Evolutionary conservation across 768 basidiomycete genomes (phyloP).

Genomic region (Lactarius sanguifluus): DNA sequence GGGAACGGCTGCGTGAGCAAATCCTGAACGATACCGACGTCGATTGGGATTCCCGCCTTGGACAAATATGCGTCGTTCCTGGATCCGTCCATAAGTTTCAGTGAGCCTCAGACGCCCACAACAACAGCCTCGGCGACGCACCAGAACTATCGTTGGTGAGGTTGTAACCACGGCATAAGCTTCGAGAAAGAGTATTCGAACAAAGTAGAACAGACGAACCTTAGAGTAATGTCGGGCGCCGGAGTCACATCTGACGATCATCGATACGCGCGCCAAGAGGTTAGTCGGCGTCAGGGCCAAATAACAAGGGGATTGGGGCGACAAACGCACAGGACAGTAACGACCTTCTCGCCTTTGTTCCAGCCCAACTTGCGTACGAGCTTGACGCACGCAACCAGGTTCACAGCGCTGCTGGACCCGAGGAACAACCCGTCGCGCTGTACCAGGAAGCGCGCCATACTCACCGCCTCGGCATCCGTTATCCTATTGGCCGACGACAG

Average conservation of each 20-base stretch:
- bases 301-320: background rate
- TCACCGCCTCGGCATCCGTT: slow-evolving; percentile 90
- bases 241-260: slow-evolving; percentile 64
- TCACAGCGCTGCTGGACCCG: slow-evolving; percentile 95
- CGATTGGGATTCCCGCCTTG: slow-evolving; percentile 43
- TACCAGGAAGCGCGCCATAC: slow-evolving; percentile 94
- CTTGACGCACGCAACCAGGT: slow-evolving; percentile 88
- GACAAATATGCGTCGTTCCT: slow-evolving; percentile 57
- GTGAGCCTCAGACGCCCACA: background rate
- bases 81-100: slow-evolving; percentile 10
- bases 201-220: slow-evolving; percentile 43
- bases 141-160: slow-evolving; percentile 46
- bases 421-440: slow-evolving; percentile 89
- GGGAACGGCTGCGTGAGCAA: slow-evolving; percentile 37
- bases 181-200: background rate
- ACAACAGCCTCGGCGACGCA: slow-evolving; percentile 32
- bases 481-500: slow-evolving; percentile 50
- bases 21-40: slow-evolving; percentile 42
- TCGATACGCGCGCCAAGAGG: background rate
- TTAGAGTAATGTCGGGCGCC: slow-evolving; percentile 92
- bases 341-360: slow-evolving; percentile 67
- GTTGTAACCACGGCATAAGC: slow-evolving; percentile 11
- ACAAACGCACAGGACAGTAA: slow-evolving; percentile 75
- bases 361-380: slow-evolving; percentile 69
- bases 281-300: slow-evolving; percentile 33